Evolutionary conservation across 2,329 filamentous ascomycete species (phyloP).

Genomic region (Neodidymelliopsis sp.): DNA sequence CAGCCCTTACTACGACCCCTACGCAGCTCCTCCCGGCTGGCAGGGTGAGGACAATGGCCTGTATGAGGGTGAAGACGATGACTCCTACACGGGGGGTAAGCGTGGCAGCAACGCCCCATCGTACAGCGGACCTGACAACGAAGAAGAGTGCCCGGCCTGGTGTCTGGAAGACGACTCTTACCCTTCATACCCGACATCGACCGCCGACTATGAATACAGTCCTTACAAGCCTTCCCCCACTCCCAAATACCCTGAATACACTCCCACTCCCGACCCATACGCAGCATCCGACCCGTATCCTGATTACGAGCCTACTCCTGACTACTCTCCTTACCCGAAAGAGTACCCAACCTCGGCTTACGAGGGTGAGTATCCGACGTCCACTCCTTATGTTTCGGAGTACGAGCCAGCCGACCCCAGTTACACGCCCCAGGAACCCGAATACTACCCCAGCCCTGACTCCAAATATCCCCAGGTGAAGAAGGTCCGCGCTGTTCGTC

Average conservation of each 20-base stretch:
- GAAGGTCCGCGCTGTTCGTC: conserved; percentile 15
- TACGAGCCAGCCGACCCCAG: background rate
- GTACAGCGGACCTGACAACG: conserved; percentile 2
- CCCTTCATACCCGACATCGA: conserved; percentile 6
- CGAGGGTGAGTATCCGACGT: background rate
- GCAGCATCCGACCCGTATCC: no score
- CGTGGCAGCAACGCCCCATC: background rate
- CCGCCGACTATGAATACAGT: conserved; percentile 5
- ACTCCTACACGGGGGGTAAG: background rate
- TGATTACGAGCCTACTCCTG: conserved; percentile 3
- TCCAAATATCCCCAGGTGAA: conserved; percentile 11
- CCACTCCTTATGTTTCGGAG: background rate
- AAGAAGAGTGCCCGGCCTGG: conserved; percentile 25
- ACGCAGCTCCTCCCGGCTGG: conserved; percentile 15
- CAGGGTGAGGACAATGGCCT: conserved; percentile 15
- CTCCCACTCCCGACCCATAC: conserved; percentile 3
- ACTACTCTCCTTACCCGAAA: conserved; percentile 6
- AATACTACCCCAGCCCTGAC: conserved; percentile 13
- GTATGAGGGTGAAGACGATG: conserved; percentile 22
- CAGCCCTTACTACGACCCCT: conserved; percentile 13
- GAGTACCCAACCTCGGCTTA: background rate
- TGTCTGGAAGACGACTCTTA: conserved; percentile 14
- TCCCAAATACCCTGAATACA: conserved; percentile 2
- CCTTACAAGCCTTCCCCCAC: conserved; percentile 7
- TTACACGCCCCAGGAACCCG: background rate